These are phyloP conservation scores for Linum usitatissimum DNA, from an alignment of 345 rosid genomes.

Conservation along the genomic window DNA sequence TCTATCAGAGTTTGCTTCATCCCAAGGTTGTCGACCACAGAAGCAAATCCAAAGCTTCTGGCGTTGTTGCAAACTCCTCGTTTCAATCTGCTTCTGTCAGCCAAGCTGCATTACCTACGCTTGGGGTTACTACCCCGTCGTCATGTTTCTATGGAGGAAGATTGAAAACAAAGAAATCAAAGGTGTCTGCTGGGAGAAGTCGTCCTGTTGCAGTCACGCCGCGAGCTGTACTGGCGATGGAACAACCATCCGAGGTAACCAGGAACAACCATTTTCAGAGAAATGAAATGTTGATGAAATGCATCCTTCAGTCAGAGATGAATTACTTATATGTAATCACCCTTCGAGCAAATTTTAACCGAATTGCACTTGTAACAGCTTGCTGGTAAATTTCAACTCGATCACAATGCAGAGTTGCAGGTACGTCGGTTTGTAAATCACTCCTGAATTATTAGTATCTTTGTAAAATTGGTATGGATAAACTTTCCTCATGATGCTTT, in stretches of 20 bases:
- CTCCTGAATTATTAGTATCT: background rate
- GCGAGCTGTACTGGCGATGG: conserved; percentile 60
- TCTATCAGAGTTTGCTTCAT: conserved; percentile 49
- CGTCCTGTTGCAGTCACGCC: conserved; percentile 32
- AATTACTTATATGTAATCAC: background rate
- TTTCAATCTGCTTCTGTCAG: conserved; percentile 33
- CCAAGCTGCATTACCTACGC: conserved; percentile 18
- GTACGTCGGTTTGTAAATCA: conserved; percentile 22
- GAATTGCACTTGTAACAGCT: conserved; percentile 36
- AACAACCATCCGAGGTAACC: conserved; percentile 58
- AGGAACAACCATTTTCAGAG: background rate
- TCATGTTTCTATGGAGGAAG: conserved; percentile 36
- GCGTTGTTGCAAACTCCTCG: conserved; percentile 34
- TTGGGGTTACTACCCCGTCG: conserved; percentile 25
- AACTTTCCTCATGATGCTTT: conserved; percentile 11
- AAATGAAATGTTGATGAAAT: background rate
- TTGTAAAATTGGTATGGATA: conserved; percentile 4
- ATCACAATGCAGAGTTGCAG: conserved; percentile 74
- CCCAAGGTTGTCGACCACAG: conserved; percentile 48
- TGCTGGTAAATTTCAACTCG: conserved; percentile 62
- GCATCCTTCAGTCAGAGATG: background rate
- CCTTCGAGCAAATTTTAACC: conserved; percentile 15
- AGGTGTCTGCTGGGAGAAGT: conserved; percentile 23
- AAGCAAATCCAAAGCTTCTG: conserved; percentile 41
- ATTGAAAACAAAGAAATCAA: conserved; percentile 28